Percentiles rank a stretch among this genome's conserved stretches.
Conservation (phyloP, 108 stramenopile species). For the Licmophora abbreviata region DNA sequence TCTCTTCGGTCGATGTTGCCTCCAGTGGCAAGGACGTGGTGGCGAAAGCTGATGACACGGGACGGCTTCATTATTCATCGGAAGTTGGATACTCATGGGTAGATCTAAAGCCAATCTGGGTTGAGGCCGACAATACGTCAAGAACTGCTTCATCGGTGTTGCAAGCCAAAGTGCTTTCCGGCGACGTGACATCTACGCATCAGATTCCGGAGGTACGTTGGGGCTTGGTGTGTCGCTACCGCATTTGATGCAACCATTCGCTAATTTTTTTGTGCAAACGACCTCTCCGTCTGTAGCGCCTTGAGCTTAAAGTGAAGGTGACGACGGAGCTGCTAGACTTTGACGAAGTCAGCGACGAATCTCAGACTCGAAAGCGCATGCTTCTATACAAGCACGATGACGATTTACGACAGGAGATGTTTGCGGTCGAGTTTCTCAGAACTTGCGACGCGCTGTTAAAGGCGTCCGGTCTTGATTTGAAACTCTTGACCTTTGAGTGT, state of each 20-base stretch:
- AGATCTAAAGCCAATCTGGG: slow-evolving; percentile 53
- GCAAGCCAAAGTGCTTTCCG: too few species aligned
- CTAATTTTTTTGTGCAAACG: too few species aligned
- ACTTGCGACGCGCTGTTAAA: slow-evolving; percentile 61
- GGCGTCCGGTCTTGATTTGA: slow-evolving; percentile 75
- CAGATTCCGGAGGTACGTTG: too few species aligned
- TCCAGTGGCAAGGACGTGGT: slow-evolving; percentile 15
- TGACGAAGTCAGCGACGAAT: slow-evolving; percentile 13
- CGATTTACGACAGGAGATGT: slow-evolving; percentile 79
- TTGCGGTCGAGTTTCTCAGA: slow-evolving; percentile 76
- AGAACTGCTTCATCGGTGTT: too few species aligned
- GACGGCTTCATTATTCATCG: slow-evolving; percentile 6
- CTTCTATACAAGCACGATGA: slow-evolving; percentile 86
- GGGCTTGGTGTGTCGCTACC: too few species aligned
- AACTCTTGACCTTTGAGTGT: slow-evolving; percentile 68
- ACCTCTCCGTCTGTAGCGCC: too few species aligned
- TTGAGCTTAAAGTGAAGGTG: slow-evolving; percentile 54
- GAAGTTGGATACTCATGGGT: slow-evolving; percentile 58
- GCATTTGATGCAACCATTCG: too few species aligned
- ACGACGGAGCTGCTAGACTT: slow-evolving; percentile 27
- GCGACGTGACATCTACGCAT: too few species aligned
- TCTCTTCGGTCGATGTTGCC: slow-evolving; percentile 18
- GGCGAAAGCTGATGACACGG: slow-evolving; percentile 7
- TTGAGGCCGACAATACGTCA: too few species aligned
- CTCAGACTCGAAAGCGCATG: slow-evolving; percentile 36